A percentile compares a stretch with the other conserved stretches of the same genome.
phyloP scores from a whole-genome alignment of 352 stramenopile species.

The Blastocystis sp. region DNA sequence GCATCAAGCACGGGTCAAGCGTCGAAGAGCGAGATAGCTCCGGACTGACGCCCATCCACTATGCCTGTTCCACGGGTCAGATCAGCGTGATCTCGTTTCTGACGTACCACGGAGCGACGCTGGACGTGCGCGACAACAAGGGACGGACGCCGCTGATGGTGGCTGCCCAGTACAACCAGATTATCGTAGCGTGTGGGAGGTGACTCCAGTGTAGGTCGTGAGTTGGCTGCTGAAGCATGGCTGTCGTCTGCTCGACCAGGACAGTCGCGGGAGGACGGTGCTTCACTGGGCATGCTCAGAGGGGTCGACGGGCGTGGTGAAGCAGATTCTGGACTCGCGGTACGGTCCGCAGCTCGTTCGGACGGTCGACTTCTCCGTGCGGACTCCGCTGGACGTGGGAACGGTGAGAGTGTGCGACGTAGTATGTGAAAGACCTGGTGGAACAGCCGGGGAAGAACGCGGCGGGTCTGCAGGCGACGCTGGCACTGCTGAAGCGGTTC shows the following conservation, averaged over 20 bases:
- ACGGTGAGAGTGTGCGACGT: background rate
- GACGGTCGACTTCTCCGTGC: conserved; percentile 32
- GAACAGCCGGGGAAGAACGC: background rate
- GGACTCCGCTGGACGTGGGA: background rate
- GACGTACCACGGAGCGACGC: background rate
- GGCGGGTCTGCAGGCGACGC: background rate
- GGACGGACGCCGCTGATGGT: conserved; percentile 46
- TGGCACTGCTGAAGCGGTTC: background rate
- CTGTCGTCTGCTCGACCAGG: conserved; percentile 39
- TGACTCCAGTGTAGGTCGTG: background rate
- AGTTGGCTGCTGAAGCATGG: conserved; percentile 33
- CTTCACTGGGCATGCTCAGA: background rate
- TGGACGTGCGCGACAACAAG: conserved; percentile 55
- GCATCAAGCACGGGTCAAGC: conserved; percentile 20
- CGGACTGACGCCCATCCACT: conserved; percentile 41
- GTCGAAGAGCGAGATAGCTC: conserved; percentile 17
- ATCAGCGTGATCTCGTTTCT: conserved; percentile 38
- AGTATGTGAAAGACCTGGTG: background rate
- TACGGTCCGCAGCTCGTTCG: conserved; percentile 36
- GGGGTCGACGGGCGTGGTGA: background rate
- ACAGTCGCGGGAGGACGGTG: conserved; percentile 28
- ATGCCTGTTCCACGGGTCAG: background rate
- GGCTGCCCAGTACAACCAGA: background rate
- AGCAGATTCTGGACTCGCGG: conserved; percentile 16
- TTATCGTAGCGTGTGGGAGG: background rate